These are phyloP conservation scores for Orbilia blumenaviensis DNA, from an alignment of 2,329 filamentous ascomycete genomes.

Conservation along the genomic window DNA sequence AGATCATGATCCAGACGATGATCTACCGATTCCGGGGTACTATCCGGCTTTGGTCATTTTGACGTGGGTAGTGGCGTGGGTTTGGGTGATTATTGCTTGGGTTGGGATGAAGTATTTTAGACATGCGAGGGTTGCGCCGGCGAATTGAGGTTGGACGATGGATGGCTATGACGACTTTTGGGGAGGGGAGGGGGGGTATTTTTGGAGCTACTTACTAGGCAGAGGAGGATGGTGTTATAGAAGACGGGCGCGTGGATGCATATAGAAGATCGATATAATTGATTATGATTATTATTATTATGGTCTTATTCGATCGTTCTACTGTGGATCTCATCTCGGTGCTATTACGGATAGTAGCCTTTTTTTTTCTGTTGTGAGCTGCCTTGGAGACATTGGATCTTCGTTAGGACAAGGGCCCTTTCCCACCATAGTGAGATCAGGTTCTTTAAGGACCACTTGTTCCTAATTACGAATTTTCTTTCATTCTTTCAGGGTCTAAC, in stretches of 20 bases:
- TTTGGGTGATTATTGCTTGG: conserved; percentile 98
- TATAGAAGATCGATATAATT: conserved; percentile 26
- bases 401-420: not conserved
- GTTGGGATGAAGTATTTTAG: conserved; percentile 99
- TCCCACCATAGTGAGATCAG: not conserved
- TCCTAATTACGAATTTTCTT: no score
- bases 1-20: conserved; percentile 70
- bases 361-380: not conserved
- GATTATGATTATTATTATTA: not conserved
- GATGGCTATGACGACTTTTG: not conserved
- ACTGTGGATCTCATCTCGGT: conserved; percentile 20
- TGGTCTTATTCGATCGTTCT: conserved; percentile 17
- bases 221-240: no score
- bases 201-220: no score
- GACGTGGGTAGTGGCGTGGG: conserved; percentile 96
- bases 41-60: conserved; percentile 94
- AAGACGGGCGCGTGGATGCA: not conserved
- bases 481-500: no score
- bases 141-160: conserved; percentile 3
- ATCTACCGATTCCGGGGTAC: conserved; percentile 93
- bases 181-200: not conserved
- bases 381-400: conserved; percentile 11
- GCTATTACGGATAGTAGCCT: conserved; percentile 13
- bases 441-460: not conserved
- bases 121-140: conserved; percentile 80